phyloP scores from a whole-genome alignment of 768 basidiomycete genomes.

The Kwoniella sp. region DNA sequence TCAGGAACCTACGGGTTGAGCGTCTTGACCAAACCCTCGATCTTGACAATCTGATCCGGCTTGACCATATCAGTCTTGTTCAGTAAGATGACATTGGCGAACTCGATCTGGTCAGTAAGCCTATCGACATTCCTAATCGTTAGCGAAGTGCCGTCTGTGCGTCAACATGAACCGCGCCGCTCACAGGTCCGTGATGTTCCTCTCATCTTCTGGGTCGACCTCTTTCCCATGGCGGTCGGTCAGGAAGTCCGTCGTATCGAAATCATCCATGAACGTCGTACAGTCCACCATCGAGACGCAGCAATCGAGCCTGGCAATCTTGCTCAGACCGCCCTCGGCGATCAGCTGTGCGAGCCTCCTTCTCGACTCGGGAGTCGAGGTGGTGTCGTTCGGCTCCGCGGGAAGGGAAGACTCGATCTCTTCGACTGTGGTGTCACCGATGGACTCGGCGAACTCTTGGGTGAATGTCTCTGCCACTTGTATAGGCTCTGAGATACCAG shows the following conservation, averaged over 20 bases:
- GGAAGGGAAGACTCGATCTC: conserved; percentile 40
- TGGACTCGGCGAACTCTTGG: conserved; percentile 44
- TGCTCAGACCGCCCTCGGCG: conserved; percentile 47
- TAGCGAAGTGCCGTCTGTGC: not conserved
- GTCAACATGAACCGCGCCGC: not conserved
- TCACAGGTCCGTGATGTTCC: conserved; percentile 51
- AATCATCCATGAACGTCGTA: conserved; percentile 47
- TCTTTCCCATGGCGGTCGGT: conserved; percentile 48
- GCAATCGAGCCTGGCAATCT: conserved; percentile 50
- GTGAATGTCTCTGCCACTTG: conserved; percentile 57
- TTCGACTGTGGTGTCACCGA: conserved; percentile 27
- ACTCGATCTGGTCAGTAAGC: conserved; percentile 56
- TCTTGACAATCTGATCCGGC: conserved; percentile 29
- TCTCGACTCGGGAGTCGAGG: conserved; percentile 23
- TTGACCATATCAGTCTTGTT: conserved; percentile 53
- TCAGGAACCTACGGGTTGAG: conserved; percentile 51
- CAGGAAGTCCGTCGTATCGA: conserved; percentile 55
- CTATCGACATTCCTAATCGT: conserved; percentile 6
- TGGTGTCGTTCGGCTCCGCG: conserved; percentile 6
- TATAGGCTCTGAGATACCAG: conserved; percentile 53
- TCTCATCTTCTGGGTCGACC: conserved; percentile 54
- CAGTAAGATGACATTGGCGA: conserved; percentile 54
- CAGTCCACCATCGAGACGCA: conserved; percentile 55
- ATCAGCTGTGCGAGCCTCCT: conserved; percentile 49
- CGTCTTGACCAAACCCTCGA: conserved; percentile 40